Evolutionary conservation across 805 yeast genomes (phyloP).

Genomic region (Ogataea kodamae): DNA sequence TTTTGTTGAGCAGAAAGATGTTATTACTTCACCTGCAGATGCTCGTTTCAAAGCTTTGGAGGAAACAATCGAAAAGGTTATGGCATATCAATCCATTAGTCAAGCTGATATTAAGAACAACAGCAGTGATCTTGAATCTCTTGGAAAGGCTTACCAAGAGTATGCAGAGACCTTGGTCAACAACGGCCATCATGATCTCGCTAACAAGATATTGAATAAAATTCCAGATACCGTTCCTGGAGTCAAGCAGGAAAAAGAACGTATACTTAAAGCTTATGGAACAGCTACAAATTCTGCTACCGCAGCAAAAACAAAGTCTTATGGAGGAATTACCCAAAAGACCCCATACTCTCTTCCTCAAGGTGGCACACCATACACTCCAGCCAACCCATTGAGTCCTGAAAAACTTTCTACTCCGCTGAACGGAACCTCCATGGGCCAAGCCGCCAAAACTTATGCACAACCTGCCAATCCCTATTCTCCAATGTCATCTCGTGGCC

Average conservation of each 20-base stretch:
- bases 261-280: conserved; percentile 74
- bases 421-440: conserved; percentile 1
- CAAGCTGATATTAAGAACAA: conserved; percentile 35
- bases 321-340: conserved; percentile 3
- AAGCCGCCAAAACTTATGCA: not conserved
- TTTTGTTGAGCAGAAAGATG: conserved; percentile 45
- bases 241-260: conserved; percentile 68
- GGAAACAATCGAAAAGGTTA: conserved; percentile 78
- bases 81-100: conserved; percentile 61
- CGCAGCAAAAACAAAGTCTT: conserved; percentile 8
- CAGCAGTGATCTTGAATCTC: conserved; percentile 44
- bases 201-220: conserved; percentile 61
- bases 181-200: conserved; percentile 80
- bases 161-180: conserved; percentile 77
- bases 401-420: conserved; percentile 1
- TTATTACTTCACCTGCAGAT: conserved; percentile 60
- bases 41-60: conserved; percentile 82
- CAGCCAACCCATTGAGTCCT: conserved; percentile 17
- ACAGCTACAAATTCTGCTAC: conserved; percentile 26
- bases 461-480: conserved; percentile 24
- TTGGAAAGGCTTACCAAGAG: conserved; percentile 68
- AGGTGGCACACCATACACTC: conserved; percentile 1
- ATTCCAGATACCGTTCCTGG: conserved; percentile 75
- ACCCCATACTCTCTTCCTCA: conserved; percentile 3
- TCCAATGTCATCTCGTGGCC: conserved; percentile 5